phyloP scores from a whole-genome alignment of 495 filamentous ascomycete species.

The Neurospora hispaniola region DNA sequence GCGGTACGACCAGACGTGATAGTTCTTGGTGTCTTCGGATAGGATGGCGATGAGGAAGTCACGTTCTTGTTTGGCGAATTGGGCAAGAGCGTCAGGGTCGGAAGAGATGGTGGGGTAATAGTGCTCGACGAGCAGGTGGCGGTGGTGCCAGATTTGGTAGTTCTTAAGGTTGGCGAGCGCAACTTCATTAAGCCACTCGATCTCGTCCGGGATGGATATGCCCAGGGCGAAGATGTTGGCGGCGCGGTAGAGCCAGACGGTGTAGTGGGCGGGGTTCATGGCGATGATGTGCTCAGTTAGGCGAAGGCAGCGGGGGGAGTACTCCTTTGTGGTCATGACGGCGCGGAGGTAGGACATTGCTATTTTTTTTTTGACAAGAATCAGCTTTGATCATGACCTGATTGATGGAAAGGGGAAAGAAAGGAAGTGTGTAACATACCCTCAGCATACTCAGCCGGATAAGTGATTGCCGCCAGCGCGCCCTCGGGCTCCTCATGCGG shows the following conservation, averaged over 20 bases:
- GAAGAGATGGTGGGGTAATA: slow-evolving; percentile 44
- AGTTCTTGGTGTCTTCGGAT: slow-evolving; percentile 83
- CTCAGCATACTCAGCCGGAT: slow-evolving; percentile 75
- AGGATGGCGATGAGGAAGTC: slow-evolving; percentile 77
- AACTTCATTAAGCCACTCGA: slow-evolving; percentile 75
- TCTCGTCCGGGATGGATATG: slow-evolving; percentile 57
- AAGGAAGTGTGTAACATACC: slow-evolving; percentile 38
- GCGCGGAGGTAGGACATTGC: slow-evolving; percentile 76
- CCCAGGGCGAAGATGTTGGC: slow-evolving; percentile 58
- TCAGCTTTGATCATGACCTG: background rate
- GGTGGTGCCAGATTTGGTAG: slow-evolving; percentile 98
- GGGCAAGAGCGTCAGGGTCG: slow-evolving; percentile 17
- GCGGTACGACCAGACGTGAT: slow-evolving; percentile 95
- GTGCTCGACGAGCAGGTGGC: slow-evolving; percentile 68
- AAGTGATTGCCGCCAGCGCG: slow-evolving; percentile 81
- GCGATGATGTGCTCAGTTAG: slow-evolving; percentile 81
- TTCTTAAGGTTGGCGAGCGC: slow-evolving; percentile 84
- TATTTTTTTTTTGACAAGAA: slow-evolving; percentile 6
- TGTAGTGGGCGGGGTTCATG: slow-evolving; percentile 95
- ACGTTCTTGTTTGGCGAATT: slow-evolving; percentile 44
- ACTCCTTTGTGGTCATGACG: slow-evolving; percentile 81
- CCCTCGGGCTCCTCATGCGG: slow-evolving; percentile 69
- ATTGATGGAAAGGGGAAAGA: background rate
- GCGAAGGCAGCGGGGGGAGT: slow-evolving; percentile 63
- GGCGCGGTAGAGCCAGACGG: slow-evolving; percentile 93